Percentiles rank a stretch among this genome's conserved stretches.
phyloP scores from a whole-genome alignment of 1,284 basidiomycete genomes.

The Neonothopanus nambi region DNA sequence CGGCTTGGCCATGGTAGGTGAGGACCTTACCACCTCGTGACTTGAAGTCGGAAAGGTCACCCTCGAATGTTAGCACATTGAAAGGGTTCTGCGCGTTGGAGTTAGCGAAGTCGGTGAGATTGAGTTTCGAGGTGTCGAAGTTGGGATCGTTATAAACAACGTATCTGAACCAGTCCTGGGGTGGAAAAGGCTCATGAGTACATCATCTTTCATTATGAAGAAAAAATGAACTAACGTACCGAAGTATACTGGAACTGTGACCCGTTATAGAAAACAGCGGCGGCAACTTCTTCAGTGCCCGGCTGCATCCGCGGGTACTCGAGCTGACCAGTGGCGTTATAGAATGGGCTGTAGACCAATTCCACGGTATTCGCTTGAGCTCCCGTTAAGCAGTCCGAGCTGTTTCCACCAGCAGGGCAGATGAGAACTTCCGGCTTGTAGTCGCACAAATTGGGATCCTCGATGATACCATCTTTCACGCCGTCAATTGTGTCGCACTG shows the following conservation, averaged over 20 bases:
- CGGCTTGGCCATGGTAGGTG: conserved; percentile 22
- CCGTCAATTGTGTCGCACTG: conserved; percentile 33
- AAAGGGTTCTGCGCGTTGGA: conserved; percentile 17
- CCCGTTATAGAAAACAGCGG: conserved; percentile 10
- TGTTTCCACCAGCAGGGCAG: conserved; percentile 26
- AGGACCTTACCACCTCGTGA: conserved; percentile 22
- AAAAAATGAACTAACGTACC: not conserved
- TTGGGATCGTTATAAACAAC: conserved; percentile 14
- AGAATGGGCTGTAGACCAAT: conserved; percentile 31
- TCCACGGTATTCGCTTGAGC: conserved; percentile 33
- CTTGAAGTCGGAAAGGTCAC: conserved; percentile 21
- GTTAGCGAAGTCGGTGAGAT: not conserved
- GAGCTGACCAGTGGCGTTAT: conserved; percentile 29
- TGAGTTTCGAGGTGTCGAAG: conserved; percentile 9
- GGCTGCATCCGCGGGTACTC: conserved; percentile 28
- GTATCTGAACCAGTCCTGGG: conserved; percentile 19
- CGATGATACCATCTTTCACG: conserved; percentile 34
- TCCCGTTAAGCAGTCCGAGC: conserved; percentile 30
- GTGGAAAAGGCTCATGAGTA: not conserved
- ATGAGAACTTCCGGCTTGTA: conserved; percentile 31
- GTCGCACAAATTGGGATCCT: conserved; percentile 33
- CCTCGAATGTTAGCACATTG: conserved; percentile 21
- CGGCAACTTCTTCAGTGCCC: conserved; percentile 8
- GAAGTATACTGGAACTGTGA: conserved; percentile 7
- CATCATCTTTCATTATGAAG: not conserved